Evolutionary conservation across 768 basidiomycete genomes (phyloP), one percentile per base, ranked within the genome.

Genomic region (Obba rivulosa): DNA sequence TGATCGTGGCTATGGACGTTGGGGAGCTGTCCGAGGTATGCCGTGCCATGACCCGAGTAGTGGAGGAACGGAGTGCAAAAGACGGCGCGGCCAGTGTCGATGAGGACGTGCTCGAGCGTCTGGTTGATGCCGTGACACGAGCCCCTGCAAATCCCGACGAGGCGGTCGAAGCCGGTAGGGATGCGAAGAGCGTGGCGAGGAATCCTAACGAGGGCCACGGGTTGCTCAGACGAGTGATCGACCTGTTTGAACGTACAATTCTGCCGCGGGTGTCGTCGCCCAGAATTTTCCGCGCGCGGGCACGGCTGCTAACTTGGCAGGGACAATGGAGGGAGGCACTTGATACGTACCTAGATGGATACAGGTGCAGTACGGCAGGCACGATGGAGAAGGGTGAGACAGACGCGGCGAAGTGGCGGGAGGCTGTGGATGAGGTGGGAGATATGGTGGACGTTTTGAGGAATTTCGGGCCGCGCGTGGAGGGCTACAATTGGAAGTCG

Each of bases 1-100:
- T 91, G 85, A 73, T 96, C 60, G 85, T 98, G 22, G 78, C 90
- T 3, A 74, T 96, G 66, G 92, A 97, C 56, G 87, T 97, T 17
- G 95, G 94, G 7, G 93, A 98, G 62, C 75, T 97, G 42, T 74
- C 80, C 1, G 95, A 99, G 62, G 85, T 92, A 0, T 84, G 81
- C 50, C 83, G 90, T 34, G 95, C 94, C 0, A 73, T 92, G 18
- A 76, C 77, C 0, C 83, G 92, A 3, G 75, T 97, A 48, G 79
- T 97, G 34, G 90, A 94, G 55, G 78, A 82, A 62, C 79, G 82
- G n/a, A 74, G 75, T 21, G 62, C 63, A 44, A 72, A 75, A 52
- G 56, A 63, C 7, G 75, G 77, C 21, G 78, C 76, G 5, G 71
- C 73, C 10, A 73, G 76, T 24, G 79, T 97, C 16, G 95, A 98